Percentiles rank a stretch among this genome's conserved stretches.
phyloP scores from a whole-genome alignment of 2,329 filamentous ascomycete species.

The Aspergillus sp. region DNA sequence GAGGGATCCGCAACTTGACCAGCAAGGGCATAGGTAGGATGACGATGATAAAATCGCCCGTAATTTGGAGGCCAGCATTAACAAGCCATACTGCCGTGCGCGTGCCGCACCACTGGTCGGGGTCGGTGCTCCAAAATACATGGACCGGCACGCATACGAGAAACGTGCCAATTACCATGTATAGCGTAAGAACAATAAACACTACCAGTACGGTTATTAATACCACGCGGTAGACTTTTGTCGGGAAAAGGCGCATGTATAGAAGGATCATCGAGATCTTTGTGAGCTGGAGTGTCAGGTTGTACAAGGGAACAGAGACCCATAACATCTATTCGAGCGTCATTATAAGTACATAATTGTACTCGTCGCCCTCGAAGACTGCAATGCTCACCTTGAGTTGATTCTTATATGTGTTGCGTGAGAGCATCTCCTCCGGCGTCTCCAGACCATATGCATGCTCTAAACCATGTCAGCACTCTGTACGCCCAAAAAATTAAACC shows the following conservation, averaged over 20 bases:
- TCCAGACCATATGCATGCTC: slow-evolving; percentile 28
- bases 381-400: slow-evolving; percentile 25
- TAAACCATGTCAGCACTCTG: slow-evolving; percentile 3
- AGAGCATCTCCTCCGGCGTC: background rate
- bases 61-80: slow-evolving; percentile 31
- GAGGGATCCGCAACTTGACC: slow-evolving; percentile 22
- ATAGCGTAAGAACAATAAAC: slow-evolving; percentile 25
- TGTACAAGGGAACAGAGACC: slow-evolving; percentile 37
- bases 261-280: slow-evolving; percentile 35
- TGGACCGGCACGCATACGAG: slow-evolving; percentile 28
- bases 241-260: slow-evolving; percentile 32
- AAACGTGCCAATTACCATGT: slow-evolving; percentile 28
- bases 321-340: slow-evolving; percentile 26
- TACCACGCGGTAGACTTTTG: slow-evolving; percentile 19
- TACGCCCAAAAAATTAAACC: background rate
- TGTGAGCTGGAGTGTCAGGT: slow-evolving; percentile 30
- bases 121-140: slow-evolving; percentile 23
- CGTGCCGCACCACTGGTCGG: slow-evolving; percentile 21
- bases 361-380: no score
- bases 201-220: slow-evolving; percentile 19
- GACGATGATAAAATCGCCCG: slow-evolving; percentile 26
- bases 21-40: slow-evolving; percentile 28
- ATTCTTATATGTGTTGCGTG: background rate
- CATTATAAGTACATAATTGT: background rate
- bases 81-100: slow-evolving; percentile 25